These are phyloP conservation scores for Allium sativum DNA, from an alignment of 106 monocot species.

Conservation along the genomic window DNA sequence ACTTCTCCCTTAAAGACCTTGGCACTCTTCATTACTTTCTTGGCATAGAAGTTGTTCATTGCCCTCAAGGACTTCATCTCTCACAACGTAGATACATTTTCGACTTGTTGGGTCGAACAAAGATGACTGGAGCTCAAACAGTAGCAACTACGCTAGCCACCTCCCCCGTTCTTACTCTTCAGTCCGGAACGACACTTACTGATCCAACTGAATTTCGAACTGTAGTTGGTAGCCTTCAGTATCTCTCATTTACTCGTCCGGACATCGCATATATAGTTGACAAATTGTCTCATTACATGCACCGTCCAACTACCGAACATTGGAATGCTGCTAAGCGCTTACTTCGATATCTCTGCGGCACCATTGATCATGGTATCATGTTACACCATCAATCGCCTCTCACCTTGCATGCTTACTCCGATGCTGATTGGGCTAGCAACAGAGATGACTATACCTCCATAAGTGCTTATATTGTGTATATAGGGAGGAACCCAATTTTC, in stretches of 20 bases:
- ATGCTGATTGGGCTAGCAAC: not conserved
- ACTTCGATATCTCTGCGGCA: not conserved
- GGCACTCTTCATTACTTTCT: not conserved
- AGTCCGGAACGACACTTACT: not conserved
- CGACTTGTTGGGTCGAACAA: not conserved
- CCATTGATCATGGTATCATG: not conserved
- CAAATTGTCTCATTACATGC: slow-evolving; percentile 10
- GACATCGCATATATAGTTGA: slow-evolving; percentile 6
- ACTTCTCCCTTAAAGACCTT: not conserved
- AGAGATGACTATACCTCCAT: slow-evolving; percentile 10
- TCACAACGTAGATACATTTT: not conserved
- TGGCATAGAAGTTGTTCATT: not conserved
- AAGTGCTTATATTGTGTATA: not conserved
- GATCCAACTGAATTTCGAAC: not conserved
- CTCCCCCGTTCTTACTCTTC: not conserved
- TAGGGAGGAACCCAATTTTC: slow-evolving; percentile 6
- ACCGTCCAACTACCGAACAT: not conserved
- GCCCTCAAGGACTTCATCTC: not conserved
- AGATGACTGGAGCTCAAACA: not conserved
- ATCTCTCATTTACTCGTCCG: not conserved
- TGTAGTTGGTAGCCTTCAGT: slow-evolving; percentile 6
- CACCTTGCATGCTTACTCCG: not conserved
- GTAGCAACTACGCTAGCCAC: not conserved
- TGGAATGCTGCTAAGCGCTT: not conserved
- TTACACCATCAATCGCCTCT: not conserved